phyloP scores from a whole-genome alignment of 345 rosid species.

The Acer yangbiense region DNA sequence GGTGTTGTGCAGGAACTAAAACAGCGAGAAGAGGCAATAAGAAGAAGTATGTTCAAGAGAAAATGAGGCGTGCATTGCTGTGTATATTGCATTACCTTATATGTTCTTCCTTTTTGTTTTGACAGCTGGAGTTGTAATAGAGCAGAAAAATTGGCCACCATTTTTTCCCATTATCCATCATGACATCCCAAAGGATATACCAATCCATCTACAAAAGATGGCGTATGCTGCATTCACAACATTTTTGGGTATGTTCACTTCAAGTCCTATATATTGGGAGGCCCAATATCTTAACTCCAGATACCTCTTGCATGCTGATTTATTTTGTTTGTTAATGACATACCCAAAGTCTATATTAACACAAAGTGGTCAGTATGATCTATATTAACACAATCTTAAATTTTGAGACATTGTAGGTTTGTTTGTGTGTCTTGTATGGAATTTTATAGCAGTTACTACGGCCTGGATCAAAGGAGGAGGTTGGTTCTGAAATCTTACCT shows the following conservation, averaged over 20 bases:
- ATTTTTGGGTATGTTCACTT: slow-evolving; percentile 62
- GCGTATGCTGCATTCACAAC: slow-evolving; percentile 93
- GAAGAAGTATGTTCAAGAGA: slow-evolving; percentile 46
- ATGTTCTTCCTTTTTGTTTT: slow-evolving; percentile 28
- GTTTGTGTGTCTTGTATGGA: slow-evolving; percentile 78
- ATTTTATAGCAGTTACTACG: slow-evolving; percentile 77
- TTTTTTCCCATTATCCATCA: slow-evolving; percentile 93
- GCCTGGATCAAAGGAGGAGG: slow-evolving; percentile 98
- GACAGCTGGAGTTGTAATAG: slow-evolving; percentile 91
- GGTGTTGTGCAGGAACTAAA: slow-evolving; percentile 67
- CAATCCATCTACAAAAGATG: slow-evolving; percentile 81
- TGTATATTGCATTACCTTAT: slow-evolving; percentile 18
- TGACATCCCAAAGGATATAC: slow-evolving; percentile 92
- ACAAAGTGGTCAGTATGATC: slow-evolving; percentile 7
- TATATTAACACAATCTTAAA: slow-evolving; percentile 13
- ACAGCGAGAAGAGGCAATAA: slow-evolving; percentile 83
- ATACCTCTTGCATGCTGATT: background rate
- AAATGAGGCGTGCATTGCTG: slow-evolving; percentile 13
- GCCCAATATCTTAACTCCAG: background rate
- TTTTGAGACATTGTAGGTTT: slow-evolving; percentile 55
- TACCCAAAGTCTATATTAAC: no score
- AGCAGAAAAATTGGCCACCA: slow-evolving; percentile 97
- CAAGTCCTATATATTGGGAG: slow-evolving; percentile 1
- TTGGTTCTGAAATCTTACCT: slow-evolving; percentile 27
- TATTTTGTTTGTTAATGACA: background rate